Evolutionary conservation across 345 rosid genomes (phyloP), one percentile per base, ranked within the genome.

Genomic region (Mercurialis annua): DNA sequence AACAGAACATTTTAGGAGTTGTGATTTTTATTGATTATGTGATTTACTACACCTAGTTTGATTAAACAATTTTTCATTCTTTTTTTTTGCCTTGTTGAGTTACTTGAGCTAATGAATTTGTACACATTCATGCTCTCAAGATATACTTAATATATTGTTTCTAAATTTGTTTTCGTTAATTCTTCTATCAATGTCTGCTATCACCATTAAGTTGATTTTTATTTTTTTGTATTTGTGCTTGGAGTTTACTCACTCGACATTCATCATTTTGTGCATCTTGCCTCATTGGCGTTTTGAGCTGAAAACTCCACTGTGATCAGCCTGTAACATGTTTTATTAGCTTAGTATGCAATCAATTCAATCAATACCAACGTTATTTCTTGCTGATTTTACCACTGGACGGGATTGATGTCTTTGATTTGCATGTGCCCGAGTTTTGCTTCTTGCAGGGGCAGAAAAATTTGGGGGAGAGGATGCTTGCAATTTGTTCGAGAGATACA

Each of bases 1-100:
- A 79, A 87, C 88, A 68, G 76, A 73, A 27, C 74, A 66, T 70
- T 66, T n/a, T 75, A 73, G 70, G 81, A 72, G 82, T 75, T 73
- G 79, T 80, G 73, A 69, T 83, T 87, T 78, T 81, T 70, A 46
- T 68, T 70, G 38, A 63, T 73, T 65, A 70, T 75, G 86, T 69
- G 80, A 75, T 71, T 76, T 76, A 50, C 68, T 78, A 78, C 77
- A 64, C 71, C 71, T 75, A 71, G 76, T 73, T 68, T 70, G 61
- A 76, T 78, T 61, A 49, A 65, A 66, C 43, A 65, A 57, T 74
- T 67, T 50, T 53, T 70, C 62, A 50, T 68, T 67, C 64, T 9
- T 48, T 43, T 40, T 68, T 62, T 67, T 62, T 58, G 49, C 36
- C 46, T 68, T 62, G 64, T 63, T 44, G 58, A 71, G 78, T 57